Evolutionary conservation across 495 filamentous ascomycete species (phyloP), one percentile per base, ranked within the genome.

Genomic region (Podospora pseudocomata): DNA sequence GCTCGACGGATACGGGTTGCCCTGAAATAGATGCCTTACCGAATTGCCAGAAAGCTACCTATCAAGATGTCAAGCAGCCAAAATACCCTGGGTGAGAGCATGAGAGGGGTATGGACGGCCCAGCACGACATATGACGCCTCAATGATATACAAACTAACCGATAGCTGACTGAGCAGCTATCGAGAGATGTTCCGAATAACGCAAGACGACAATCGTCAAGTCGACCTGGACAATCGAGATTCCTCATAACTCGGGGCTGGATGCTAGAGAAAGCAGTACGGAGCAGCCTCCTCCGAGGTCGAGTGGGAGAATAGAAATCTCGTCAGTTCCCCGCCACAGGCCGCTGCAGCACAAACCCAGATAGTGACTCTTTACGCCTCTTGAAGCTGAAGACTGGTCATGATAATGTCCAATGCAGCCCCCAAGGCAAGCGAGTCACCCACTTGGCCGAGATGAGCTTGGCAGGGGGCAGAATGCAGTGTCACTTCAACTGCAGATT

Each of bases 221-320:
- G 7, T 7, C 30, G 7, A 7, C 30, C 7, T 6, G 0, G 30
- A 32, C 30, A 32, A 5, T 4, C 30, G 30, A 32, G 30, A 32
- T 32, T 4, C 30, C 30, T 4, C 7, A 32, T 32, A 20, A 2
- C 26, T 11, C 59, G 59, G 27, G 5, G 5, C 16, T 30, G 26
- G 26, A 20, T 6, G 39, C 39, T 49, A 0, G 9, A 49, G 39
- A 49, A 49, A 49, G 39, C 6, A 49, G 59, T 18, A 16, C 59
- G 59, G 59, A 61, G 30, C 4, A 16, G 61, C 49, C 20, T 63
- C 61, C 32, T 63, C 61, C 61, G 61, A 63, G 39, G 39, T 49
- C 39, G 39, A 49, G 39, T 49, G 39, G 39, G 5, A 49, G 39
- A 49, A 49, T 49, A 13, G 39, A 49, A 49, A 49, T 49, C 39